Conservation (phyloP, 2,329 filamentous ascomycete genomes). For the Trichoderma arundinaceum region DNA sequence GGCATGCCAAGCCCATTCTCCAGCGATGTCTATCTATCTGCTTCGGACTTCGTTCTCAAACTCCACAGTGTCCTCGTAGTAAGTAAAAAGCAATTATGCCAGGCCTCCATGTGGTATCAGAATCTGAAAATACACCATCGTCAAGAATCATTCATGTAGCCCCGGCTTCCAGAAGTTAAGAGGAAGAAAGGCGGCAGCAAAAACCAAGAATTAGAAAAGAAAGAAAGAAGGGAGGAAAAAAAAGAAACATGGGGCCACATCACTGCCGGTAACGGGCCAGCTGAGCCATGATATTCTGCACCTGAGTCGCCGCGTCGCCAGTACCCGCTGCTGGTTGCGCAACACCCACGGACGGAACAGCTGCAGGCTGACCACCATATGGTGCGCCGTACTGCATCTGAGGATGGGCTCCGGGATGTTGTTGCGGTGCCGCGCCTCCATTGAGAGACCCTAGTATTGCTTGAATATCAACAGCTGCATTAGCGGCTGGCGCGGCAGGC, state of each 20-base stretch:
- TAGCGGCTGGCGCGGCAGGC: slow-evolving; percentile 37
- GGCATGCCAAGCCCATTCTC: slow-evolving; percentile 17
- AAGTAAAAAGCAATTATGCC: slow-evolving; percentile 16
- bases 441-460: slow-evolving; percentile 52
- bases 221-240: neutral
- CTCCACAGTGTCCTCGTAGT: slow-evolving; percentile 4
- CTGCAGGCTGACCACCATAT: slow-evolving; percentile 42
- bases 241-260: neutral
- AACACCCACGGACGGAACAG: slow-evolving; percentile 39
- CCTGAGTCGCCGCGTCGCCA: slow-evolving; percentile 55
- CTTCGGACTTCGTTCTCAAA: slow-evolving; percentile 6
- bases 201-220: slow-evolving; percentile 8
- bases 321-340: slow-evolving; percentile 36
- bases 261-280: slow-evolving; percentile 68
- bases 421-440: slow-evolving; percentile 36
- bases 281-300: slow-evolving; percentile 78
- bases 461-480: slow-evolving; percentile 52
- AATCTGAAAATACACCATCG: slow-evolving; percentile 27
- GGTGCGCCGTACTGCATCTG: slow-evolving; percentile 40
- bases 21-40: slow-evolving; percentile 23
- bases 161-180: neutral
- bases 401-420: slow-evolving; percentile 37
- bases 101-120: slow-evolving; percentile 31
- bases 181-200: slow-evolving; percentile 1
- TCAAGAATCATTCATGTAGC: slow-evolving; percentile 24